Base-by-base conservation (phyloP, 2,329 filamentous ascomycete species). In the Pestalotiopsis sp. region DNA sequence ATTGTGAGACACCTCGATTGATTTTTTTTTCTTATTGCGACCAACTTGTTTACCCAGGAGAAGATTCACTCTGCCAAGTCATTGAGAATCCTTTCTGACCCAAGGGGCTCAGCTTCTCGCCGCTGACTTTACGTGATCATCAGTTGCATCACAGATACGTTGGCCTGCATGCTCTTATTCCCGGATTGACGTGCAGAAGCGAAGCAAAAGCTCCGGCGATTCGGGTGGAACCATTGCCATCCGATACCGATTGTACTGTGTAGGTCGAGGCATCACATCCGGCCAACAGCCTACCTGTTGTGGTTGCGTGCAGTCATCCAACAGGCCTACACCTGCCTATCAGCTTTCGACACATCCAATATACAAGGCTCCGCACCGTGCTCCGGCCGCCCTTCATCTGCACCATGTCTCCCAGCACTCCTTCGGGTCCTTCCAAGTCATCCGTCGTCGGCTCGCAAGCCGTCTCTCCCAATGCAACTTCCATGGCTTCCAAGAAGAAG, bases 401-500 rank as follows among this genome's bases (percentile, higher is more conserved):
- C 39, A n/a, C 38, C 61, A 23, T 23, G 61, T n/a, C 39, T 49
- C 39, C 23, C 36, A 20, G n/a, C n/a, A 20, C 60, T 11, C 23
- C 14, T 12, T 20, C 58, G 17, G 31, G 27, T 13, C 31, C 59
- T 38, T 62, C 59, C 11, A 27, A 23, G 39, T 23, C 62, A 25
- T 38, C 63, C 25, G 45, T 66, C 17, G 52, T 52, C 52, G 65
- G 65, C 25, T 36, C 65, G 27, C 13, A 17, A 23, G 52, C 56
- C 41, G 65, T 60, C 23, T 61, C 68, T 39, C 60, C 31, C 25
- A 58, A 20, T 52, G 73, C 73, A 69, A 62, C 72, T 6, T 57
- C 74, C 27, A 75, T 91, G 83, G 93, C 71, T 7, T 49, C 74
- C 23, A 75, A 91, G 83, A 93, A 93, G 78, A 92, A 91, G 77